Conservation (phyloP, 176 grass and related monocot species). For the Lolium multiflorum region DNA sequence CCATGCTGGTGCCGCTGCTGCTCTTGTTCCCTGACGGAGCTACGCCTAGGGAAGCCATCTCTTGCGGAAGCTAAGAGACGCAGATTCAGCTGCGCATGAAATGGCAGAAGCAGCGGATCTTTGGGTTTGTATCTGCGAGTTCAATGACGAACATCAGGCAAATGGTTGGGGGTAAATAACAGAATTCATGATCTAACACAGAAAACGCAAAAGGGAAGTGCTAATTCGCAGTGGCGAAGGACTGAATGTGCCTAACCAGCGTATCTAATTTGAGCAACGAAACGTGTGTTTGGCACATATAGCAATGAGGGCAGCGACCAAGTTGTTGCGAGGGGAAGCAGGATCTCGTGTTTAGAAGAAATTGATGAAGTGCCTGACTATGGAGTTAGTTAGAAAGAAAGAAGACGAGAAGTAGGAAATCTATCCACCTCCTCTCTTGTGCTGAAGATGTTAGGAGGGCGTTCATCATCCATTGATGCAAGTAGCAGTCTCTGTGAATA, state of each 20-base stretch:
- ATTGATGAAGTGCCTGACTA: no score
- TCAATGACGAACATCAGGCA: not conserved
- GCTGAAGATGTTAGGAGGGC: no score
- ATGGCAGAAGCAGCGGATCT: not conserved
- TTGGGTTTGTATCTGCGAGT: not conserved
- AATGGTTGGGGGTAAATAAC: not conserved
- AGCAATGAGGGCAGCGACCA: not conserved
- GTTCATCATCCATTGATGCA: no score
- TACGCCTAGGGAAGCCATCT: constrained; percentile 65
- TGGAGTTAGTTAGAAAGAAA: no score
- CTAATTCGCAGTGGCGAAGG: not conserved
- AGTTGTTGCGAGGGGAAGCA: no score
- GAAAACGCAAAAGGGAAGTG: not conserved
- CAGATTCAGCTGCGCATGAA: constrained; percentile 45
- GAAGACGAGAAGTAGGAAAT: no score
- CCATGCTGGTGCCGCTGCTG: constrained; percentile 49
- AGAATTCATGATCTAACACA: not conserved
- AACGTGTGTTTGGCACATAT: not conserved
- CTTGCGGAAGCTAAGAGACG: constrained; percentile 4
- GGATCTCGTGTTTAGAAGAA: no score
- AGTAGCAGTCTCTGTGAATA: no score
- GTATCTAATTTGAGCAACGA: not conserved
- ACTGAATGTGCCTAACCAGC: not conserved
- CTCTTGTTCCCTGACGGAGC: constrained; percentile 53
- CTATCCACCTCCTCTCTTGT: no score